These are phyloP conservation scores for Alternaria metachromatica DNA, from an alignment of 2,329 filamentous ascomycete species.

Conservation along the genomic window DNA sequence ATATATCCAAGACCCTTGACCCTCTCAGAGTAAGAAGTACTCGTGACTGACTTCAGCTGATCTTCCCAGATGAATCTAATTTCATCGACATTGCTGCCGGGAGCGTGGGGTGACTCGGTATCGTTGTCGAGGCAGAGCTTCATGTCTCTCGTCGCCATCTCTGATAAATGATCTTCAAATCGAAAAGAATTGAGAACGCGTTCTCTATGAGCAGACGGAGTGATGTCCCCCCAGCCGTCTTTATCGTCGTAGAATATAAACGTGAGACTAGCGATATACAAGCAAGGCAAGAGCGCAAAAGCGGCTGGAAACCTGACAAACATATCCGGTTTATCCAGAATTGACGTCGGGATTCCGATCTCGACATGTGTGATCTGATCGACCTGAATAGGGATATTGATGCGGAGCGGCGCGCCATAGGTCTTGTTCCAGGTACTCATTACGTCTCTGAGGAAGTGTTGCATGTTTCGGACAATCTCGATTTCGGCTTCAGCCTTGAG, in stretches of 20 bases:
- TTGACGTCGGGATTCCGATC: background rate
- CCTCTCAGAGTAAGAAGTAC: background rate
- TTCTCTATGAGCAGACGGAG: too few species aligned
- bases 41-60: background rate
- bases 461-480: background rate
- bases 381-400: background rate
- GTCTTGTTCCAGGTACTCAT: background rate
- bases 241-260: background rate
- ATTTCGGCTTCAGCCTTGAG: background rate
- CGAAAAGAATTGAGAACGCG: too few species aligned
- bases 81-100: background rate
- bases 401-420: background rate
- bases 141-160: background rate
- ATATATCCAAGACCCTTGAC: background rate
- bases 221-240: background rate
- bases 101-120: background rate
- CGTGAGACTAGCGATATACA: background rate
- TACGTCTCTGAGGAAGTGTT: background rate
- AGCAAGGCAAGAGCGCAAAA: background rate
- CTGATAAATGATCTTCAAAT: too few species aligned
- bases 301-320: background rate
- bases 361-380: background rate
- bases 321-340: background rate
- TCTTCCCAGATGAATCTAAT: background rate
- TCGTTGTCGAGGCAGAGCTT: background rate